Evolutionary conservation across 2,329 filamentous ascomycete species (phyloP).

Genomic region (Colletotrichum musae): DNA sequence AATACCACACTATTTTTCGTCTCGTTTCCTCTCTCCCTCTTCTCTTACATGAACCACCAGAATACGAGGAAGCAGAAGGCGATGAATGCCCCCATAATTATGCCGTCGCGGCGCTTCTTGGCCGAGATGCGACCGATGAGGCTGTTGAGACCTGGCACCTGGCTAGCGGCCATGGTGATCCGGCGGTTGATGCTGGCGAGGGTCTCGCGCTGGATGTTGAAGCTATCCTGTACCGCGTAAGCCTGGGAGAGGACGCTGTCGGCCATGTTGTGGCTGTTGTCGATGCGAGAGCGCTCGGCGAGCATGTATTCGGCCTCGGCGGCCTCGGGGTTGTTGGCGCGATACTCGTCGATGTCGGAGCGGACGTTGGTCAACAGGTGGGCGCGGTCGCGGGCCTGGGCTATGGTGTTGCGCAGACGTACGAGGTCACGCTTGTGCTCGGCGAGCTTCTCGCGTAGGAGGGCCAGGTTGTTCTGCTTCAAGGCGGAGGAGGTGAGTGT

Average conservation of each 20-base stretch:
- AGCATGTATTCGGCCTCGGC: constrained; percentile 98
- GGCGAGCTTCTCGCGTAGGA: constrained; percentile 89
- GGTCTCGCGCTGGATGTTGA: constrained; percentile 88
- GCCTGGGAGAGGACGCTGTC: constrained; percentile 95
- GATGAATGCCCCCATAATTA: constrained; percentile 93
- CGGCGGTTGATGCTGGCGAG: constrained; percentile 89
- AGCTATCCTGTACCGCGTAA: constrained; percentile 96
- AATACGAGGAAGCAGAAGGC: constrained; percentile 92
- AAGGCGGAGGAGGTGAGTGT: constrained; percentile 88
- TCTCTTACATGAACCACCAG: constrained; percentile 77
- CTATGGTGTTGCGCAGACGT: constrained; percentile 80
- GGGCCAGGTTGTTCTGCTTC: constrained; percentile 96
- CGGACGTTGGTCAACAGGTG: constrained; percentile 93
- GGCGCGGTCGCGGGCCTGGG: constrained; percentile 85
- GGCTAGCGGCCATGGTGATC: constrained; percentile 89
- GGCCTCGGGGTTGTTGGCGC: constrained; percentile 82
- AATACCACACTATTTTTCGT: constrained; percentile 8
- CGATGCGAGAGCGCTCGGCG: constrained; percentile 86
- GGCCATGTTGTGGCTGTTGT: constrained; percentile 90
- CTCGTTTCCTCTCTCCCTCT: constrained; percentile 44
- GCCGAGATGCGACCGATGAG: constrained; percentile 93
- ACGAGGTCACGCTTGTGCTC: constrained; percentile 88
- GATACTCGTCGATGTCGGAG: constrained; percentile 92
- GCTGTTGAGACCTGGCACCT: constrained; percentile 93
- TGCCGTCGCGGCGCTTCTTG: constrained; percentile 94